phyloP scores from a whole-genome alignment of 805 yeast species.

The Yarrowia bubula region DNA sequence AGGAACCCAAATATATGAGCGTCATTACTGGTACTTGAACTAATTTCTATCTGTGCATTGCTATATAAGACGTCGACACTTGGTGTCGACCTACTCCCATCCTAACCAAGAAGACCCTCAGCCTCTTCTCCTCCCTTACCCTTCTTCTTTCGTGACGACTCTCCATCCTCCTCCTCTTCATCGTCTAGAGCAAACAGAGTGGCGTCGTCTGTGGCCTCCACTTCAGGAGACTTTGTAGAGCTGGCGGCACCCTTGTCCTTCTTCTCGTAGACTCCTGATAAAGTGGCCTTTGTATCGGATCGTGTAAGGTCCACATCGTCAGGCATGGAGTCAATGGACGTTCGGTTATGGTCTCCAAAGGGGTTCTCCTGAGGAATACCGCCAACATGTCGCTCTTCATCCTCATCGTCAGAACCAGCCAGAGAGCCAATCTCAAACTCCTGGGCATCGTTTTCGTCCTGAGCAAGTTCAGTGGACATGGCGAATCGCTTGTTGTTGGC shows the following conservation, averaged over 20 bases:
- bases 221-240: conserved; percentile 4
- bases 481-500: conserved; percentile 93
- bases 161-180: conserved; percentile 18
- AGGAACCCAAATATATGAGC: too few species aligned
- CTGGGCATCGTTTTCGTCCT: conserved; percentile 68
- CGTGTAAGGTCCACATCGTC: conserved; percentile 14
- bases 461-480: conserved; percentile 81
- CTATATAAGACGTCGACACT: not conserved
- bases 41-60: not conserved
- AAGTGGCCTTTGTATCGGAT: conserved; percentile 19
- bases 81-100: not conserved
- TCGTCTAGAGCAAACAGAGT: conserved; percentile 24
- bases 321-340: conserved; percentile 10
- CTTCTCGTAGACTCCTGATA: conserved; percentile 21
- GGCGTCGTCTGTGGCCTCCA: conserved; percentile 15
- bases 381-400: conserved; percentile 29
- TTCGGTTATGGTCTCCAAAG: conserved; percentile 20
- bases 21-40: too few species aligned
- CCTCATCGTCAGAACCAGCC: conserved; percentile 44
- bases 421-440: conserved; percentile 63
- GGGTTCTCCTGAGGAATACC: conserved; percentile 21
- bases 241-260: conserved; percentile 6
- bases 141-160: conserved; percentile 7
- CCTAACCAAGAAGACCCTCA: conserved; percentile 6
- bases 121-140: conserved; percentile 14